These are phyloP conservation scores for Apiospora hydei DNA, from an alignment of 2,329 filamentous ascomycete genomes.

Conservation along the genomic window DNA sequence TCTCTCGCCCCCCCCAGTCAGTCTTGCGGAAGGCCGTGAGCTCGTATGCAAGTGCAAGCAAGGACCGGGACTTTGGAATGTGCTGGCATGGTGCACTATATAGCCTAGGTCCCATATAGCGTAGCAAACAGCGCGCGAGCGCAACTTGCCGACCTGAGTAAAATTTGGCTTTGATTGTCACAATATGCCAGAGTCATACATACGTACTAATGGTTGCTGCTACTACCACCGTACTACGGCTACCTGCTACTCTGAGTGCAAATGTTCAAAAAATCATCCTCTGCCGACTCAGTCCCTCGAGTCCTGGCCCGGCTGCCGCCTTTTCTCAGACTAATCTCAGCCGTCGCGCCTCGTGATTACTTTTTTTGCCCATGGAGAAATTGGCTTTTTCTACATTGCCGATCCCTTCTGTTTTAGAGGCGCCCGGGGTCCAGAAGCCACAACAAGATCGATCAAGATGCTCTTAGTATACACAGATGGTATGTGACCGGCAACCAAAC, in stretches of 20 bases:
- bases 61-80: neutral
- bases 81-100: neutral
- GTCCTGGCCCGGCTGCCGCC: neutral
- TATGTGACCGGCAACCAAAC: neutral
- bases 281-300: neutral
- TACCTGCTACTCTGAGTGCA: neutral
- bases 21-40: neutral
- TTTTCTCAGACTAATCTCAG: neutral
- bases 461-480: neutral
- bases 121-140: neutral
- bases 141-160: neutral
- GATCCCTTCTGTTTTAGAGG: conserved; percentile 6
- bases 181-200: conserved; percentile 11
- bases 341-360: neutral
- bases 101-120: neutral
- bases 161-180: neutral
- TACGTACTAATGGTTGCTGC: neutral
- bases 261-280: neutral
- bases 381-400: conserved; percentile 14
- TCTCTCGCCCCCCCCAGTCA: neutral
- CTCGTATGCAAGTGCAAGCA: conserved; percentile 14
- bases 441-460: conserved; percentile 12
- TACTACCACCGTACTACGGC: neutral
- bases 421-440: conserved; percentile 1
- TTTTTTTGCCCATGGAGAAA: conserved; percentile 2